Conservation (phyloP, 148 eudicot species). For the Heliamphora exappendiculata region DNA sequence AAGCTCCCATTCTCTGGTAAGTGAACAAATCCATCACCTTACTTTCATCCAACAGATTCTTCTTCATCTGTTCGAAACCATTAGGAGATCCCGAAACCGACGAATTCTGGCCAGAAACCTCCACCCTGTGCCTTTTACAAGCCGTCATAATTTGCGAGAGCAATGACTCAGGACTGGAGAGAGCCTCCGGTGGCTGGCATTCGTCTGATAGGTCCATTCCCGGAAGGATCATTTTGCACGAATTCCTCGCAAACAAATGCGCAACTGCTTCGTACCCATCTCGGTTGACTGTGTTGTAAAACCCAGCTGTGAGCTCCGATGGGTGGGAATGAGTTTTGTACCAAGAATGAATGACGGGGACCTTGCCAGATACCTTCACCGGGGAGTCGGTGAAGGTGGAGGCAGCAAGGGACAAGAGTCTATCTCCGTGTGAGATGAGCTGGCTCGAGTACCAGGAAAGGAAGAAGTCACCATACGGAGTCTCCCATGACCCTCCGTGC, state of each 20-base stretch:
- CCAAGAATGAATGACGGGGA: constrained; percentile 57
- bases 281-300: constrained; percentile 60
- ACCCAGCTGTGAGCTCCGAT: constrained; percentile 74
- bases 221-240: constrained; percentile 52
- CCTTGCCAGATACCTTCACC: constrained; percentile 50
- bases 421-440: constrained; percentile 61
- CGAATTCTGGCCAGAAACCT: constrained; percentile 58
- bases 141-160: constrained; percentile 40
- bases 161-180: constrained; percentile 49
- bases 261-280: constrained; percentile 60
- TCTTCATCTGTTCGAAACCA: constrained; percentile 51
- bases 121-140: constrained; percentile 41
- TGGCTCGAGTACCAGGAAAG: constrained; percentile 82
- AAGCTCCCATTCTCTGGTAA: constrained; percentile 90
- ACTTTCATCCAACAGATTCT: constrained; percentile 36
- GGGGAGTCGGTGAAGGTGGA: constrained; percentile 35
- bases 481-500: constrained; percentile 81
- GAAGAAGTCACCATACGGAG: constrained; percentile 69
- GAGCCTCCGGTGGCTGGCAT: constrained; percentile 23
- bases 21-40: constrained; percentile 46
- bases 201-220: constrained; percentile 67
- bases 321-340: constrained; percentile 62
- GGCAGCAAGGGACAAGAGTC: constrained; percentile 54
- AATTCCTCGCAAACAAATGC: constrained; percentile 46
- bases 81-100: constrained; percentile 27